Conservation (phyloP, 306 rosid genomes). For the Corylus heterophylla region DNA sequence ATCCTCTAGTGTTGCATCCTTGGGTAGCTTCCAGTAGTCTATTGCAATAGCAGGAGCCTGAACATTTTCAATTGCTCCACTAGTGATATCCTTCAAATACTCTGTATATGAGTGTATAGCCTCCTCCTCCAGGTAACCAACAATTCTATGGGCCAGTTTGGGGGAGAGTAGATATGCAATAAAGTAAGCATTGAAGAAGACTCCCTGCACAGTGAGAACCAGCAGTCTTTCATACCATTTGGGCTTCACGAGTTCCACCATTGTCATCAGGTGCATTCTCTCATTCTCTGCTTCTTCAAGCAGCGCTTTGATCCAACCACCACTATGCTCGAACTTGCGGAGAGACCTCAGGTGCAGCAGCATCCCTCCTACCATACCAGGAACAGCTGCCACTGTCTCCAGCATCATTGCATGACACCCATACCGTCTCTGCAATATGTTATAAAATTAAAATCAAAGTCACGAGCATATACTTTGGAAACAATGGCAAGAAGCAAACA, state of each 20-base stretch:
- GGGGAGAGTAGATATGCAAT: slow-evolving; percentile 60
- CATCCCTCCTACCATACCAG: slow-evolving; percentile 88
- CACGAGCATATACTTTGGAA: slow-evolving; percentile 6
- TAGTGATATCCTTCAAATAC: slow-evolving; percentile 51
- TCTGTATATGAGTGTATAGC: slow-evolving; percentile 68
- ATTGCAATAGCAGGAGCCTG: slow-evolving; percentile 82
- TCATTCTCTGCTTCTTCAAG: slow-evolving; percentile 89
- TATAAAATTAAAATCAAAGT: slow-evolving; percentile 17
- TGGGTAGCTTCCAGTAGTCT: slow-evolving; percentile 80
- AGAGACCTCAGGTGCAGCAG: slow-evolving; percentile 65
- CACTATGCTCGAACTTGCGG: slow-evolving; percentile 62
- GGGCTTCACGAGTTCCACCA: slow-evolving; percentile 76
- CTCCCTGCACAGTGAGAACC: slow-evolving; percentile 71
- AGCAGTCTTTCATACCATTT: slow-evolving; percentile 70
- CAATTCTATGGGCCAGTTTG: slow-evolving; percentile 65
- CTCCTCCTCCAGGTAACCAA: slow-evolving; percentile 81
- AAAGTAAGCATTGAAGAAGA: slow-evolving; percentile 76
- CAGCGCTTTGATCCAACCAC: slow-evolving; percentile 79
- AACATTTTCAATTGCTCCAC: slow-evolving; percentile 62
- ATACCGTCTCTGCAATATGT: slow-evolving; percentile 57
- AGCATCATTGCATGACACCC: slow-evolving; percentile 90
- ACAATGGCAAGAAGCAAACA: background rate
- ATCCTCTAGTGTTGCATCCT: slow-evolving; percentile 67
- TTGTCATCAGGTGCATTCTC: slow-evolving; percentile 86
- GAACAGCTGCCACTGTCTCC: slow-evolving; percentile 80